Evolutionary conservation across 306 rosid species (phyloP), one percentile per base, ranked within the genome.

Genomic region (Styphnolobium japonicum): DNA sequence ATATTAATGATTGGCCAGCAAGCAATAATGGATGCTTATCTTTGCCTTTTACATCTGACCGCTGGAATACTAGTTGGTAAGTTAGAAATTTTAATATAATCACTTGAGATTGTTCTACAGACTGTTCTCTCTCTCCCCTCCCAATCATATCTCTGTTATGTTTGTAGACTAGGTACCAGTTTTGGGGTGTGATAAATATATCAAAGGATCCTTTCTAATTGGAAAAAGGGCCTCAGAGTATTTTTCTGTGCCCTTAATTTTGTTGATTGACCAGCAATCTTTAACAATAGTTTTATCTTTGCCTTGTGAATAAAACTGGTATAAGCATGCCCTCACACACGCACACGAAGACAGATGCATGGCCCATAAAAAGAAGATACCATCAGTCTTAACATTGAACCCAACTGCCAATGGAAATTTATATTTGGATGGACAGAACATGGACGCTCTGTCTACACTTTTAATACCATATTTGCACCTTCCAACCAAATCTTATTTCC

Each of bases 21-120:
- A 81, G 97, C 94, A 10, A 92, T 95, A 84, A 88, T 94, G 94
- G 98, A 94, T 87, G 95, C 98, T 49, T 91, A 94, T 86, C 93
- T 94, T 79, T 92, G 97, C 86, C 93, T 94, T 75, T 81, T 94
- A 68, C 98, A 94, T 86, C 89, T 94, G 72, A 94, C 97, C 16
- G 97, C 97, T 6, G 98, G 98, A 82, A 92, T 94, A 78, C 84
- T 94, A 60, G 97, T 94, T 36, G 97, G 98, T 94, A 85, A 81
- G 67, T 58, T 69, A 67, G 78, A 15, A 22, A 39, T 21, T 58
- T 67, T 74, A n/a, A 60, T 18, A 34, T 8, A 14, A 68, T 11
- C 5, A 4, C 75, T 52, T 8, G 23, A 79, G 73, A 78, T 52
- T 84, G 64, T 40, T 65, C 60, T 57, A 6, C 53, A 2, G 48